phyloP scores from a whole-genome alignment of 345 rosid genomes.

The Camelina hispida region DNA sequence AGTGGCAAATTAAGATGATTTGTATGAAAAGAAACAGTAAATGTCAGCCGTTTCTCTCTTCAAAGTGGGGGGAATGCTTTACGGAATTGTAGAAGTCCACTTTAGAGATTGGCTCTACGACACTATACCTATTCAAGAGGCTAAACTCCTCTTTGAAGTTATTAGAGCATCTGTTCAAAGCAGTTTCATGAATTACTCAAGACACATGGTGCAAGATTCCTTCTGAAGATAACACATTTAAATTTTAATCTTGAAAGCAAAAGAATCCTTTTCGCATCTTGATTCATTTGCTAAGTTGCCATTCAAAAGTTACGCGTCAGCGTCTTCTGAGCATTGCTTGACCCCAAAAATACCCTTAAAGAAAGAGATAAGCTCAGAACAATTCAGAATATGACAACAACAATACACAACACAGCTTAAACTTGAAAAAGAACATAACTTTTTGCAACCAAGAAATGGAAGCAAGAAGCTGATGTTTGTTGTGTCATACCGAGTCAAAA shows the following conservation, averaged over 20 bases:
- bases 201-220: too few species aligned
- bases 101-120: slow-evolving; percentile 14
- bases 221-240: too few species aligned
- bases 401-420: not conserved
- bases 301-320: too few species aligned
- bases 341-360: too few species aligned
- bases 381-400: slow-evolving; percentile 11
- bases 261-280: slow-evolving; percentile 31
- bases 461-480: slow-evolving; percentile 17
- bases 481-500: not conserved
- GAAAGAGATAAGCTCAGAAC: too few species aligned
- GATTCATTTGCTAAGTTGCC: too few species aligned
- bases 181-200: too few species aligned
- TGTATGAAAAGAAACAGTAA: not conserved
- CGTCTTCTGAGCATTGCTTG: too few species aligned
- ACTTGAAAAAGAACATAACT: slow-evolving; percentile 2
- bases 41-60: too few species aligned
- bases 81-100: slow-evolving; percentile 1
- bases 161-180: too few species aligned
- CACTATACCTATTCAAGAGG: slow-evolving; percentile 30
- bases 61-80: too few species aligned
- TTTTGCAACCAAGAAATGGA: slow-evolving; percentile 10
- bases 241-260: too few species aligned
- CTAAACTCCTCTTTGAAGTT: slow-evolving; percentile 22
- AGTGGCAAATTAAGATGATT: slow-evolving; percentile 2